Evolutionary conservation across 176 grass and related monocot genomes (phyloP), one percentile per base, ranked within the genome.

Genomic region (Phragmites australis): DNA sequence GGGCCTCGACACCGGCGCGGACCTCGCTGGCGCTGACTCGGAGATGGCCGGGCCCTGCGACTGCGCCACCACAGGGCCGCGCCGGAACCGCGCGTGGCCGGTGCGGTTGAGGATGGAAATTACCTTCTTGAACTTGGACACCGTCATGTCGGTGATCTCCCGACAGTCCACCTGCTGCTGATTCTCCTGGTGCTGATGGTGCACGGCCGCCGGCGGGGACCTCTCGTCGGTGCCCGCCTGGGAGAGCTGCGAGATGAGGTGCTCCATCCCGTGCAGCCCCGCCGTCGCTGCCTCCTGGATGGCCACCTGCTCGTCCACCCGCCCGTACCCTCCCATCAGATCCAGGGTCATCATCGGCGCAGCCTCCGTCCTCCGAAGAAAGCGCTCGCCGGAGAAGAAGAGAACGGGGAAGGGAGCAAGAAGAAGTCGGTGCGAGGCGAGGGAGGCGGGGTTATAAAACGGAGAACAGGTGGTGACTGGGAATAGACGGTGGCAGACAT

Each of bases 91-190:
- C 1, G 94, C 91, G 62, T 97, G 94, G 32, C 94, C 94, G 21
- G 91, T 97, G 66, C 91, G 87, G 68, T 97, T 92, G 12, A 94
- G 79, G 66, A 97, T 83, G 12, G 94, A 92, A 44, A 97, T 94
- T n/a, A 94, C 87, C 83, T 97, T 91, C 79, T 83, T 90, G 77
- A 97, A 97, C 84, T 90, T 97, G 62, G 89, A 88, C 23, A 97
- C 83, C 14, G 91, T 94, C 45, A 91, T 75, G 51, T 92, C 82
- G n/a, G 94, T 86, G 63, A 97, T 87, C 88, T 97, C 87, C 19
- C 69, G 56, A 87, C 90, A 94, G 74, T 97, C 91, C 0, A 80
- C 46, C 78, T 16, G 66, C 64, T 70, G 25, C 40, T 40, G 12
- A 8, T 44, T 68, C 12, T 26, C 1, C 21, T 26, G 18, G 37